A percentile compares a stretch with the other conserved stretches of the same genome.
Conservation (phyloP, 495 filamentous ascomycete species). For the Penicillium canariense region DNA sequence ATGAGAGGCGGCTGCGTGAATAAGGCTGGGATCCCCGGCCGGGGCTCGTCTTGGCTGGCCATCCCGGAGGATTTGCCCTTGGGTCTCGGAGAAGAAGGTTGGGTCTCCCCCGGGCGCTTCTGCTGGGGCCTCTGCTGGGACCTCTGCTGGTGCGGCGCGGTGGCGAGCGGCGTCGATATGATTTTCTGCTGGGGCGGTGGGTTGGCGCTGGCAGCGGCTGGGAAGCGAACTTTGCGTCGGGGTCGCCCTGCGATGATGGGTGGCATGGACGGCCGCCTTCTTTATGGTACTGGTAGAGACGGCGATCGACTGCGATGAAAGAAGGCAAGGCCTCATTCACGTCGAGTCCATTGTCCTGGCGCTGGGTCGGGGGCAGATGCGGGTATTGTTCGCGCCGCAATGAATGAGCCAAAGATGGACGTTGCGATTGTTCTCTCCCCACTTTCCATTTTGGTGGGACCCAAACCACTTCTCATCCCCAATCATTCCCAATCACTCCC, state of each 20-base stretch:
- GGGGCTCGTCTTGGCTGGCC: conserved; percentile 18
- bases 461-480: not conserved
- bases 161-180: not conserved
- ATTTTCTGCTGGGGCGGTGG: conserved; percentile 9
- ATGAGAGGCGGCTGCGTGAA: conserved; percentile 64
- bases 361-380: not conserved
- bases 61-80: conserved; percentile 3
- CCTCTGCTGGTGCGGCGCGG: not conserved
- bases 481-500: too few relatives aligned
- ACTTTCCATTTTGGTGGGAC: too few relatives aligned
- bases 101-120: conserved; percentile 2
- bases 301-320: not conserved
- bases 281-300: not conserved
- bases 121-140: conserved; percentile 5
- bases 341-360: not conserved
- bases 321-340: not conserved
- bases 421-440: conserved; percentile 23
- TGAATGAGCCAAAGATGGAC: not conserved
- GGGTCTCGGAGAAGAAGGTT: not conserved
- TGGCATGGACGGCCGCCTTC: conserved; percentile 30
- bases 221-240: conserved; percentile 45
- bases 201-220: conserved; percentile 9
- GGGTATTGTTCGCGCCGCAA: not conserved
- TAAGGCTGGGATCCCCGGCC: conserved; percentile 56
- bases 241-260: conserved; percentile 33